Percentiles rank a stretch among this genome's conserved stretches.
These are phyloP conservation scores for Conringia planisiliqua DNA, from an alignment of 345 rosid genomes.

Conservation along the genomic window DNA sequence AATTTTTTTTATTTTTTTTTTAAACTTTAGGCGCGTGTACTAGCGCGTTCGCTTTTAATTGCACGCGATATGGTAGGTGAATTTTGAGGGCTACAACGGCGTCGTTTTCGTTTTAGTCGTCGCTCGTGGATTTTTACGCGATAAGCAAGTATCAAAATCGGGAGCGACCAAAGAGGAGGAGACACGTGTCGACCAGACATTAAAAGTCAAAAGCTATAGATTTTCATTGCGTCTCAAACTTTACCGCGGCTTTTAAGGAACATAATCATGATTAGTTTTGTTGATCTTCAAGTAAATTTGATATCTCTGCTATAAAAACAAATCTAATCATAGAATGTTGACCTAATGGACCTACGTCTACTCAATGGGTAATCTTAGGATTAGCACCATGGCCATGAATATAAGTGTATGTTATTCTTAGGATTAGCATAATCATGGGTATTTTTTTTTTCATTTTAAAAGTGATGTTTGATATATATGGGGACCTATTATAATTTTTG, in stretches of 20 bases:
- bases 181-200: background rate
- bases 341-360: conserved; percentile 23
- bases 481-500: no score
- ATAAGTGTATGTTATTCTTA: background rate
- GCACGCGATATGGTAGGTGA: conserved; percentile 32
- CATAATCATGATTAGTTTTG: conserved; percentile 31
- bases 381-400: background rate
- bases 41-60: conserved; percentile 7
- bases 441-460: background rate
- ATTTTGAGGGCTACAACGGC: background rate
- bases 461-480: background rate
- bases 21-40: conserved; percentile 23
- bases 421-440: background rate
- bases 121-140: conserved; percentile 14
- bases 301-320: background rate
- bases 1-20: background rate
- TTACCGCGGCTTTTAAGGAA: conserved; percentile 30
- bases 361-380: conserved; percentile 8
- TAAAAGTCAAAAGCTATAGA: conserved; percentile 15
- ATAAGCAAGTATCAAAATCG: conserved; percentile 2
- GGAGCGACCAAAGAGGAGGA: background rate
- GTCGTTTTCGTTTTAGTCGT: background rate
- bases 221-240: conserved; percentile 12
- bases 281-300: background rate
- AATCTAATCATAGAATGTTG: conserved; percentile 28